Base-by-base conservation (phyloP, 768 basidiomycete genomes). In the Tulasnella sp. region DNA sequence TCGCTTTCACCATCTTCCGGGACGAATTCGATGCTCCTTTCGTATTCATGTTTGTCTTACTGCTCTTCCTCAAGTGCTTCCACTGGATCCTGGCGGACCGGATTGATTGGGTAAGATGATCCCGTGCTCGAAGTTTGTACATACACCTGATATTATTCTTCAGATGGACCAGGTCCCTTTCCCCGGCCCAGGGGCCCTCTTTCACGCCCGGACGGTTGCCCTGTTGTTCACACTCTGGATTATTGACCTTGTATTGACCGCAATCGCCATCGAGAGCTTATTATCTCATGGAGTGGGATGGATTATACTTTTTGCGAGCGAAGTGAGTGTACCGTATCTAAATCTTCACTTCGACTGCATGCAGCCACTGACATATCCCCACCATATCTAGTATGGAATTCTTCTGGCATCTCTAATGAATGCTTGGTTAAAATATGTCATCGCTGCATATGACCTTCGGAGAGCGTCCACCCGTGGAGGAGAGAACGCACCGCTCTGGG, bases 131-230 rank as follows among this genome's bases (percentile, higher is more conserved):
- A 11, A 53, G n/a, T 2, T 7, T 26, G 34, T 41, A 51, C 21
- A 19, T 21, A 23, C 23, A 32, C 52, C 44, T 13, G 43, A 30
- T 56, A 7, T 48, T 23, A 48, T 29, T 11, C 3, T 15, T 21
- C 66, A 99, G 95, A 98, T 99, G 93, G 96, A 99, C 67, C 96
- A 99, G 74, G 76, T 85, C 55, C 85, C 92, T 29, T 86, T 90
- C 70, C 87, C 90, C 44, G 88, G 89, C 8, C 86, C 93, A 43
- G 78, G 86, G 3, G 69, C 80, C 15, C 70, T 85, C n/a, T 95
- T 94, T 71, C 94, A 98, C 70, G 67, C 91, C 58, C 81, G 96
- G 47, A 86, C 94, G 76, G 76, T 79, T 42, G 73, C 78, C 30
- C 75, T 97, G 10, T 87, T 95, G 64, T 62, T 77, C 50, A 73